Evolutionary conservation across 257 asterid genomes (phyloP).

Genomic region (Penstemon eatonii): DNA sequence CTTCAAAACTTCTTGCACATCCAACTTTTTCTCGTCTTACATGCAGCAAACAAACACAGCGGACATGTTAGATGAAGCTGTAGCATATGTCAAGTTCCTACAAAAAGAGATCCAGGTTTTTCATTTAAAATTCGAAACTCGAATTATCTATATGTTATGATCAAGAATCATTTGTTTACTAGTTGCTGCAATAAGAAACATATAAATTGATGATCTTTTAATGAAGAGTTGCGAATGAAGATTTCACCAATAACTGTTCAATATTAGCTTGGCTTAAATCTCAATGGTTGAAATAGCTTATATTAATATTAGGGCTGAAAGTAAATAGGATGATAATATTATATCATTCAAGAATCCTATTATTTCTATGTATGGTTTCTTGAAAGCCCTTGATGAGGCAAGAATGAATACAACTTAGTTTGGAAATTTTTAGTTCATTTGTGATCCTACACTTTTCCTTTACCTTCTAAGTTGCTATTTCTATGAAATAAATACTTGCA

Average conservation of each 20-base stretch:
- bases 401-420: background rate
- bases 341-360: too few species aligned
- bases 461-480: background rate
- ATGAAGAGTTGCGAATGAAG: background rate
- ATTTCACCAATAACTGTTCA: background rate
- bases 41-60: slow-evolving; percentile 95
- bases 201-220: background rate
- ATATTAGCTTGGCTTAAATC: background rate
- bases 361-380: background rate
- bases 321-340: too few species aligned
- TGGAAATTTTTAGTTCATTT: background rate
- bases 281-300: background rate
- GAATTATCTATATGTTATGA: background rate
- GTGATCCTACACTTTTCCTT: background rate
- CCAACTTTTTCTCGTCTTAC: slow-evolving; percentile 26
- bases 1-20: slow-evolving; percentile 9
- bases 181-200: background rate
- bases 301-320: background rate
- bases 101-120: slow-evolving; percentile 87
- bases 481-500: background rate
- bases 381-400: background rate
- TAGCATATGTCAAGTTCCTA: slow-evolving; percentile 74
- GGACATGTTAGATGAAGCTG: slow-evolving; percentile 98
- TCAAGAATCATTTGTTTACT: background rate
- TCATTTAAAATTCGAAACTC: background rate